Conservation (phyloP, 2,329 filamentous ascomycete genomes). For the Penicillium sp. region DNA sequence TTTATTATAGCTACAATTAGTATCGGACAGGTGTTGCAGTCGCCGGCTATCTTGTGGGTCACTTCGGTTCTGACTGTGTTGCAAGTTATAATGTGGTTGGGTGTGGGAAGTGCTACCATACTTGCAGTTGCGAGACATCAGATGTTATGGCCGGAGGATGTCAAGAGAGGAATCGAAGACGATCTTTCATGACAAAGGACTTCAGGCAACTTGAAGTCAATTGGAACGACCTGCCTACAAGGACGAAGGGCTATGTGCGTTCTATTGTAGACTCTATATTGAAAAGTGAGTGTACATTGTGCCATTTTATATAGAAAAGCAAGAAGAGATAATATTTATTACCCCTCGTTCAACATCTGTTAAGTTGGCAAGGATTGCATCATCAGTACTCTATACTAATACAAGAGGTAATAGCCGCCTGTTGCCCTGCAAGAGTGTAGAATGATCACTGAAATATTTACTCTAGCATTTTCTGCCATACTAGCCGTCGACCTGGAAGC, state of each 20-base stretch:
- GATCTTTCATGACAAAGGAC: background rate
- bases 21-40: conserved; percentile 33
- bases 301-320: background rate
- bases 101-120: background rate
- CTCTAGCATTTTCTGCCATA: background rate
- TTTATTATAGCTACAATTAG: conserved; percentile 46
- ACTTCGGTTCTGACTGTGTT: background rate
- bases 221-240: background rate
- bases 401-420: too few relatives aligned
- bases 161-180: background rate
- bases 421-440: too few relatives aligned
- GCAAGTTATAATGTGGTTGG: background rate
- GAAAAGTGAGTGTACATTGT: background rate
- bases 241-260: background rate
- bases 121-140: background rate
- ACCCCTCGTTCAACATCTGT: background rate
- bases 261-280: background rate
- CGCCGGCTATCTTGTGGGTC: background rate
- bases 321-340: background rate
- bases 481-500: background rate
- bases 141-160: conserved; percentile 1
- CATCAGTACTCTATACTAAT: too few relatives aligned
- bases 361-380: too few relatives aligned
- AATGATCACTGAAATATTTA: too few relatives aligned
- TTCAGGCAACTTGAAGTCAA: too few relatives aligned